Evolutionary conservation across 495 filamentous ascomycete species (phyloP).

Genomic region (Penicillium herquei): DNA sequence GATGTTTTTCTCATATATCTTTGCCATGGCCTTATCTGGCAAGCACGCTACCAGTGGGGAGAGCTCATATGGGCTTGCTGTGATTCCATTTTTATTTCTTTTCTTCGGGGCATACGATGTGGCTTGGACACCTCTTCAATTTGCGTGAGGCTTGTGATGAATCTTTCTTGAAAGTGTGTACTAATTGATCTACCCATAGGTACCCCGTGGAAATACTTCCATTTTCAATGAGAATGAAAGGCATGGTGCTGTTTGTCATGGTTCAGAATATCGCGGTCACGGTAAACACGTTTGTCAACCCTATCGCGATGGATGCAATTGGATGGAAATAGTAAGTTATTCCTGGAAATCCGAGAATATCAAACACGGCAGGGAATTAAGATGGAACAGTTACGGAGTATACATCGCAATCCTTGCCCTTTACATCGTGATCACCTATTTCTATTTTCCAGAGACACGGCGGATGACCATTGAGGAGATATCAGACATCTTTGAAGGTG

Average conservation of each 20-base stretch:
- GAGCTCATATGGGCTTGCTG: too few species aligned
- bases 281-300: slow-evolving; percentile 60
- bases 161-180: slow-evolving; percentile 61
- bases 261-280: slow-evolving; percentile 59
- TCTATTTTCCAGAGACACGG: slow-evolving; percentile 66
- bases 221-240: too few species aligned
- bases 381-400: slow-evolving; percentile 52
- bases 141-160: slow-evolving; percentile 64
- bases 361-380: too few species aligned
- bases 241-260: slow-evolving; percentile 2
- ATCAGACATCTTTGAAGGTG: slow-evolving; percentile 3
- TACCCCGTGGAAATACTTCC: too few species aligned
- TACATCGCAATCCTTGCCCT: slow-evolving; percentile 55
- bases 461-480: slow-evolving; percentile 16
- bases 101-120: slow-evolving; percentile 57
- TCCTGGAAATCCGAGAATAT: too few species aligned
- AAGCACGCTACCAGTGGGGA: too few species aligned
- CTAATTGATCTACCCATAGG: slow-evolving; percentile 42
- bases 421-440: slow-evolving; percentile 58
- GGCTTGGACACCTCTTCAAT: slow-evolving; percentile 59
- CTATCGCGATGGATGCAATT: slow-evolving; percentile 47
- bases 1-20: too few species aligned
- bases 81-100: too few species aligned
- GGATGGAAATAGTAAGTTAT: slow-evolving; percentile 33
- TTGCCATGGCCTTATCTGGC: too few species aligned